These are phyloP conservation scores for Osmanthus fragrans DNA, from an alignment of 257 asterid genomes.

Conservation along the genomic window DNA sequence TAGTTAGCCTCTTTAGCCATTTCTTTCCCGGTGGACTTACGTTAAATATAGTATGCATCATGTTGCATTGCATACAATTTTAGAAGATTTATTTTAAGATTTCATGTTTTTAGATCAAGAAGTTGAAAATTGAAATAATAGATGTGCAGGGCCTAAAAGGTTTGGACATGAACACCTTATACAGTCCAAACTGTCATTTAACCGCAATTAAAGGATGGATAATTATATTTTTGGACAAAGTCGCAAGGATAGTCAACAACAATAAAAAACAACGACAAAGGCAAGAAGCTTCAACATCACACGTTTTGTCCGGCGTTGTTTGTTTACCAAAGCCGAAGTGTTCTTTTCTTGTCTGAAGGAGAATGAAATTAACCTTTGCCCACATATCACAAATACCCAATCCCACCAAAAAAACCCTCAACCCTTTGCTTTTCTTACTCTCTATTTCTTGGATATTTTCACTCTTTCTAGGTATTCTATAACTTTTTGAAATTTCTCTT, in stretches of 20 bases:
- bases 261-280: background rate
- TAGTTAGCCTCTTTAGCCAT: no score
- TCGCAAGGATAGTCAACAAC: background rate
- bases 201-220: background rate
- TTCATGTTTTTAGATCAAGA: no score
- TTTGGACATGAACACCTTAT: no score
- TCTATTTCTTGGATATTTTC: background rate
- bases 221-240: background rate
- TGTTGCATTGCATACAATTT: no score
- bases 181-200: no score
- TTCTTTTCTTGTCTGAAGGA: conserved; percentile 1
- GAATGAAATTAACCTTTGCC: background rate
- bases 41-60: no score
- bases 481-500: background rate
- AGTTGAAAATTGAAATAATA: no score
- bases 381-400: background rate
- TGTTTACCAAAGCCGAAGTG: conserved; percentile 2
- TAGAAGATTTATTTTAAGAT: no score
- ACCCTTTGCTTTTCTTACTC: background rate
- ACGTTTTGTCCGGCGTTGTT: conserved; percentile 1
- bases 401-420: background rate
- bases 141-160: no score
- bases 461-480: background rate
- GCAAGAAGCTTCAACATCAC: conserved; percentile 3
- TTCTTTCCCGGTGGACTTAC: no score